phyloP scores from a whole-genome alignment of 768 basidiomycete genomes.

The Tulasnella sp. region DNA sequence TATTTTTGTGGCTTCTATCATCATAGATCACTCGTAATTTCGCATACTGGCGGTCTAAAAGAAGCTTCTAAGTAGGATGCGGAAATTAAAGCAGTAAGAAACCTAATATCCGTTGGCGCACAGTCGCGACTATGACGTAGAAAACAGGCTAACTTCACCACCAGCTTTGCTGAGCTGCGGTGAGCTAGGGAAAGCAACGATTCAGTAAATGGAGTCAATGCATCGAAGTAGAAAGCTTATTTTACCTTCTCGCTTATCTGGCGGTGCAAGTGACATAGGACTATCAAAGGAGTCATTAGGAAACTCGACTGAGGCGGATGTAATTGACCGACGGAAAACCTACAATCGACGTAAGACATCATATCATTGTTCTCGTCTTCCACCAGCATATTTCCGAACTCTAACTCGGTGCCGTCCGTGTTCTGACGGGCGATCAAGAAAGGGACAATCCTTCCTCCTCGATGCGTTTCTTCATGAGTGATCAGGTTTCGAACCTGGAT shows the following conservation, averaged over 20 bases:
- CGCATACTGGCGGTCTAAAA: too few relatives aligned
- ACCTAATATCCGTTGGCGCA: too few relatives aligned
- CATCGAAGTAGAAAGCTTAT: too few relatives aligned
- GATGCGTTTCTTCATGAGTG: constrained; percentile 46
- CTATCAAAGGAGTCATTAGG: constrained; percentile 12
- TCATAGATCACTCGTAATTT: too few relatives aligned
- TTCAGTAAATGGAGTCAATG: too few relatives aligned
- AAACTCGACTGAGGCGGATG: background rate
- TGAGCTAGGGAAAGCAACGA: too few relatives aligned
- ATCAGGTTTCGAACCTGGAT: constrained; percentile 79
- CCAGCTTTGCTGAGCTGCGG: too few relatives aligned
- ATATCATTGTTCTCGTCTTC: constrained; percentile 97
- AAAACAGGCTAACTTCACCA: too few relatives aligned
- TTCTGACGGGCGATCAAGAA: constrained; percentile 75
- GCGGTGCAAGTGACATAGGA: constrained; percentile 32
- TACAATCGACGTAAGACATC: constrained; percentile 84
- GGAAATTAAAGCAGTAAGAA: too few relatives aligned
- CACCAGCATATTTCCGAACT: constrained; percentile 93
- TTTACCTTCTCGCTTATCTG: constrained; percentile 28
- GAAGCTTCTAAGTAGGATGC: too few relatives aligned
- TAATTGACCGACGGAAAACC: constrained; percentile 22
- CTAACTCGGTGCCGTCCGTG: constrained; percentile 83
- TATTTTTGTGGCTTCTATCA: too few relatives aligned
- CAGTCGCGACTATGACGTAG: too few relatives aligned
- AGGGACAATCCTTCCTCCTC: constrained; percentile 34